Base-by-base conservation (phyloP, 176 grass and related monocot genomes). In the Miscanthus lutarioriparius region DNA sequence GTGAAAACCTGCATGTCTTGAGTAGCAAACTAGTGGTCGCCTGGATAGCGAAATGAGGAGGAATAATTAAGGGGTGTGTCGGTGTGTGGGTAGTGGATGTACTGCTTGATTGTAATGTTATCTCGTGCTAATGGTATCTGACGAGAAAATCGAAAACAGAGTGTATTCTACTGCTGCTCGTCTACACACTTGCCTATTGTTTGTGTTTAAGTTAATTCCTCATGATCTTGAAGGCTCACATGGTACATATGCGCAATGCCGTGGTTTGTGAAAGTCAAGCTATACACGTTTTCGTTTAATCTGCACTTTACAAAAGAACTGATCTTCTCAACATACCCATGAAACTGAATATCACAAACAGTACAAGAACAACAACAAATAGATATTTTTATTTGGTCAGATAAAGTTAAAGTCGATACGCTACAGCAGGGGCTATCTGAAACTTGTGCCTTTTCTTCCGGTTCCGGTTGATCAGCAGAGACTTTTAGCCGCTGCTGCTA, bases 111-210 rank as follows among this genome's bases (percentile, higher is more conserved):
- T 80, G 82, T 32, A 38, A 61, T 80, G 64, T 53, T 33, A 53
- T 64, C 48, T 30, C 49, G 6, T 30, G 84, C 27, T 38, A 67
- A 79, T 79, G 37, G 67, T 51, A 49, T 76, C 62, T 41, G 28
- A 68, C 38, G 23, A 66, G 40, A 82, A 73, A 26, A 39, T 6
- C 4, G 16, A 53, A 54, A 35, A 10, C 67, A 40, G 20, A 27
- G 6, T 88, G 56, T 43, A 17, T 6, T 44, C 4, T 58, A 27
- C 15, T 39, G 10, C 19, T 9, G 10, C 32, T 44, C 22, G 13
- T 76, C 16, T 8, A 4, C 41, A 3, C 19, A 7, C 19, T 53
- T 82, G 6, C 32, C 17, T 14, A 14, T 9, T 37, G 58, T 33
- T 75, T 75, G 30, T 30, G 41, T 80, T 84, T 39, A 4, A 37